These are phyloP conservation scores for Olyra latifolia DNA, from an alignment of 176 grass and related monocot genomes.

Conservation along the genomic window DNA sequence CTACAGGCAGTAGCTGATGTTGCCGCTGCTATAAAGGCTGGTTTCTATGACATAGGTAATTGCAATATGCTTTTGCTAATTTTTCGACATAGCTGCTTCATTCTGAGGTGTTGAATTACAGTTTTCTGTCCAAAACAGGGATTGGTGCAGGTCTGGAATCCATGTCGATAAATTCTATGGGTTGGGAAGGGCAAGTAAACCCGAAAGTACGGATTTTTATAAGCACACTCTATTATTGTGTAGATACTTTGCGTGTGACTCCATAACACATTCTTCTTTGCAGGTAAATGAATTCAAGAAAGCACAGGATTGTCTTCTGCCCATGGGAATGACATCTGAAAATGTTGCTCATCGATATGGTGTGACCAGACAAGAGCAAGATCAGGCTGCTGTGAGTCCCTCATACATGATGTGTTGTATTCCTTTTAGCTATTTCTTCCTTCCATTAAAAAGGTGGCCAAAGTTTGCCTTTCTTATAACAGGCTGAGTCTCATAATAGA, in stretches of 20 bases:
- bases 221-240: neutral
- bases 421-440: neutral
- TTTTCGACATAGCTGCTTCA: neutral
- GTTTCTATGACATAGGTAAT: conserved; percentile 92
- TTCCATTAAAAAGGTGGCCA: neutral
- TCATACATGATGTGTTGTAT: neutral
- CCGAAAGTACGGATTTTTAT: conserved; percentile 59
- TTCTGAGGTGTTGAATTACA: conserved; percentile 12
- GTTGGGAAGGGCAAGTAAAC: conserved; percentile 91
- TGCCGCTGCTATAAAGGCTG: conserved; percentile 84
- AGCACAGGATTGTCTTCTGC: conserved; percentile 93
- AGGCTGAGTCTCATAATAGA: conserved; percentile 89
- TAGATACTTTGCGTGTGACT: neutral
- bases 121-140: conserved; percentile 45
- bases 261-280: conserved; percentile 32
- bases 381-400: conserved; percentile 87
- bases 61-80: neutral
- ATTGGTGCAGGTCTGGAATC: conserved; percentile 93
- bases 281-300: conserved; percentile 71
- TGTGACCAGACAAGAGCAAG: conserved; percentile 89
- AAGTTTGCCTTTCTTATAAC: neutral
- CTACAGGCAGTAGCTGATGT: conserved; percentile 94
- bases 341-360: conserved; percentile 88
- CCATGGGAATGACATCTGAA: conserved; percentile 98
- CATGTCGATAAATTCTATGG: conserved; percentile 66